Percentiles rank a stretch among this genome's conserved stretches.
Evolutionary conservation across 768 basidiomycete genomes (phyloP).

Genomic region (Lepiota venenata): DNA sequence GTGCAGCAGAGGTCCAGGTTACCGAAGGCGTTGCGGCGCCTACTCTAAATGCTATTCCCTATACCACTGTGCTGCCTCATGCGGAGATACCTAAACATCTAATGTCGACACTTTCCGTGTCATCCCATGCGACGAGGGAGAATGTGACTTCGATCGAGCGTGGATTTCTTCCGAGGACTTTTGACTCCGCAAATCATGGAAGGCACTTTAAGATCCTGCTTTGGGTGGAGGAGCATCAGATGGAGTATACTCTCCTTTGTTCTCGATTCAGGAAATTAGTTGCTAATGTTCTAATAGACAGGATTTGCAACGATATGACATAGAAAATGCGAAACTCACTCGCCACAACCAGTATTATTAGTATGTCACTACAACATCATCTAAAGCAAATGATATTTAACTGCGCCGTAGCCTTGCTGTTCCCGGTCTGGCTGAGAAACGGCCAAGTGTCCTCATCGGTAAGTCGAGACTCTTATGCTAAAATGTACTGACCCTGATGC

Average conservation of each 20-base stretch:
- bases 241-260: conserved; percentile 30
- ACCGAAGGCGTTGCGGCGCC: conserved; percentile 42
- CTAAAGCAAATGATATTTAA: background rate
- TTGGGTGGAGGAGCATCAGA: conserved; percentile 51
- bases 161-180: conserved; percentile 34
- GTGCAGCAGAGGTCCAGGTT: conserved; percentile 30
- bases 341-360: conserved; percentile 33
- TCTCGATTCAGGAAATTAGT: background rate
- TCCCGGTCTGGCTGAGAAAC: conserved; percentile 54
- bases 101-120: conserved; percentile 22
- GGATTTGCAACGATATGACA: conserved; percentile 36
- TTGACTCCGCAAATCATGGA: conserved; percentile 39
- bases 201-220: conserved; percentile 47
- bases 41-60: conserved; percentile 37
- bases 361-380: conserved; percentile 22
- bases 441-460: conserved; percentile 56
- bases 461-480: conserved; percentile 16
- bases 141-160: conserved; percentile 27
- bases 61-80: conserved; percentile 34
- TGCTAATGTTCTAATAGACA: conserved; percentile 23
- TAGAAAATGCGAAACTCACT: conserved; percentile 28
- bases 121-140: conserved; percentile 23
- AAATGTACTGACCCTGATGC: background rate
- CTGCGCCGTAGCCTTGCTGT: conserved; percentile 18
- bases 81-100: conserved; percentile 37